Evolutionary conservation across 2,329 filamentous ascomycete genomes (phyloP).

Genomic region (Fusarium incarnatum): DNA sequence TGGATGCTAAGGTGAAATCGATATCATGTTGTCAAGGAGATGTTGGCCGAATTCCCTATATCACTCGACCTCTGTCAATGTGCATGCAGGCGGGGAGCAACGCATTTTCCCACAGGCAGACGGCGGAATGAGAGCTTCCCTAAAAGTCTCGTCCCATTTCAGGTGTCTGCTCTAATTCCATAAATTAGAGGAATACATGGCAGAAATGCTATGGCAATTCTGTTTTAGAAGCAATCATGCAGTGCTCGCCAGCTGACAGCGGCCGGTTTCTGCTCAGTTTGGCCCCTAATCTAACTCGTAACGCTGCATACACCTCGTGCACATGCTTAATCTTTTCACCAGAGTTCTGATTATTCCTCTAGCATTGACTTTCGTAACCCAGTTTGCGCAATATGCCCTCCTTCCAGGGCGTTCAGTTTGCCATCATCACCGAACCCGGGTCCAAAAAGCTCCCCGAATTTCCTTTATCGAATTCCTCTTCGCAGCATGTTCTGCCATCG

Average conservation of each 20-base stretch:
- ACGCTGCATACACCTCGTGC: not conserved
- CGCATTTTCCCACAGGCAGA: not conserved
- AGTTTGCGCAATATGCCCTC: constrained; percentile 57
- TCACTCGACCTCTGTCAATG: not conserved
- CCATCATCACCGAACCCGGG: constrained; percentile 54
- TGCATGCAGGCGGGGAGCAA: not conserved
- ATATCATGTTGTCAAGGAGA: no score
- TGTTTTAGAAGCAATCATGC: not conserved
- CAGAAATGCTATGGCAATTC: no score
- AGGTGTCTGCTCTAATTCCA: not conserved
- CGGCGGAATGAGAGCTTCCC: not conserved
- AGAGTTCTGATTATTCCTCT: no score
- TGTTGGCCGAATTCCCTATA: not conserved
- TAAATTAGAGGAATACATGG: not conserved
- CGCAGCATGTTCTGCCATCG: constrained; percentile 51
- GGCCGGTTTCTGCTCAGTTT: not conserved
- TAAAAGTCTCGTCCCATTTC: not conserved
- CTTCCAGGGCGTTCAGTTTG: constrained; percentile 62
- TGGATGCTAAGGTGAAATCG: not conserved
- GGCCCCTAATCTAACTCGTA: not conserved
- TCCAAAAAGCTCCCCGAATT: constrained; percentile 62
- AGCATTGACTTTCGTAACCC: not conserved
- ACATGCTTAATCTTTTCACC: not conserved
- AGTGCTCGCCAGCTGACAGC: constrained; percentile 5
- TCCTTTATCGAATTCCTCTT: constrained; percentile 64